Evolutionary conservation across 768 basidiomycete species (phyloP), one percentile per base, ranked within the genome.

Genomic region (Amanita pseudoporphyria): DNA sequence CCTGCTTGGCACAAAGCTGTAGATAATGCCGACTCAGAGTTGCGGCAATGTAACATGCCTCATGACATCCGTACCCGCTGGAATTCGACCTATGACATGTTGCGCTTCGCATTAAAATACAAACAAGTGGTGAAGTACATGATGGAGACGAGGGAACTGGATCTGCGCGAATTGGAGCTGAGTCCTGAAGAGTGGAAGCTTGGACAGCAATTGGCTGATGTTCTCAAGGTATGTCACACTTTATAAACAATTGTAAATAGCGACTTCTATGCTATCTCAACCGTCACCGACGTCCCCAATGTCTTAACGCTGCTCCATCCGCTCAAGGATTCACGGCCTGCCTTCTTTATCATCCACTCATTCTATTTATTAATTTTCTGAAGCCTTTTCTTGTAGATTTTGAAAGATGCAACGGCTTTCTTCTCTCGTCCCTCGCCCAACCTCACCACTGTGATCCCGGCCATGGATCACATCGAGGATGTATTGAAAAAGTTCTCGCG

Each of bases 401-500:
- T 47, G 10, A 47, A 47, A 47, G 46, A 47, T 47, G 46, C 33
- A 6, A 47, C 46, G 6, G 5, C 21, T 18, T 47, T 47, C 18
- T 47, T 47, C 37, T 47, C 33, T 9, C 46, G 19, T n/a, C n/a
- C 26, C 35, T 31, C 19, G 3, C 46, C 33, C 18, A 47, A 47
- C 36, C 28, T 47, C 32, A 19, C 46, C 9, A 39, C 46, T 37
- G 46, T 47, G 19, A 47, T 47, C 37, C 33, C 46, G 9, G 46
- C 46, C 37, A 47, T 47, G 33, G 46, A 47, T 31, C 46, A 24
- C 33, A 47, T 47, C 33, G 35, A 47, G 12, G 28, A 47, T 14
- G 21, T 24, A 7, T 37, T 37, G 3, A 18, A 12, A 9, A 39
- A 35, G 26, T 21, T 26, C 33, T 18, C 37, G n/a, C 32, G 9